Evolutionary conservation across 345 rosid species (phyloP).

Genomic region (Eucalyptus rudis): DNA sequence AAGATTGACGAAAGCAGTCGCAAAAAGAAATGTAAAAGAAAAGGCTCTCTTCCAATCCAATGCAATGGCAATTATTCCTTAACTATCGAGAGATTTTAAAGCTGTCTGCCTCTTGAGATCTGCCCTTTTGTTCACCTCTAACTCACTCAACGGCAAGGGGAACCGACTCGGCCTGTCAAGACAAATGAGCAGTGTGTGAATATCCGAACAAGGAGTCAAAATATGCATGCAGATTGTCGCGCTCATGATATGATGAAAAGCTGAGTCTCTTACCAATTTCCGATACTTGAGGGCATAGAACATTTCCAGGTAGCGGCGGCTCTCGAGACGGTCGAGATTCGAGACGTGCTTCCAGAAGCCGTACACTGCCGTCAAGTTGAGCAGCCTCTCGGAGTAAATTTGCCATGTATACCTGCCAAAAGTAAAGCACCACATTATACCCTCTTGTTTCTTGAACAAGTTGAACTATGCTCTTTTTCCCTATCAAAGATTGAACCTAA

Average conservation of each 20-base stretch:
- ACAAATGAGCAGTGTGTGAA: neutral
- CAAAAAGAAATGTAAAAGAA: neutral
- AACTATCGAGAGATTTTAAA: neutral
- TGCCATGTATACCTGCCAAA: conserved; percentile 75
- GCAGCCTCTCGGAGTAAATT: conserved; percentile 78
- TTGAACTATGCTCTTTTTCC: neutral
- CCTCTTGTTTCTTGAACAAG: neutral
- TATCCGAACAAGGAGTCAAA: neutral
- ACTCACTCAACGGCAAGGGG: neutral
- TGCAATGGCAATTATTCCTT: neutral
- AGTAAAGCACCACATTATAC: neutral
- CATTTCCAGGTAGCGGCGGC: conserved; percentile 92
- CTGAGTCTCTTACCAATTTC: conserved; percentile 37
- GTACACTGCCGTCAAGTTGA: conserved; percentile 86
- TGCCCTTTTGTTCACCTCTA: neutral
- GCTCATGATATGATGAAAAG: neutral
- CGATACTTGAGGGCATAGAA: conserved; percentile 81
- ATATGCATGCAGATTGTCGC: neutral
- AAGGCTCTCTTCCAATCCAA: neutral
- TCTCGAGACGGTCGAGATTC: conserved; percentile 82
- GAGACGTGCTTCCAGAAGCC: conserved; percentile 98
- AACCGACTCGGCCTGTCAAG: neutral
- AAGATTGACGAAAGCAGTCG: neutral
- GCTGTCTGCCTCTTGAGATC: neutral
- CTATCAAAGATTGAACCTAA: neutral